A percentile compares a stretch with the other conserved stretches of the same genome.
Conservation (phyloP, 129 eudicot genomes). For the Chrysanthemum seticuspe region DNA sequence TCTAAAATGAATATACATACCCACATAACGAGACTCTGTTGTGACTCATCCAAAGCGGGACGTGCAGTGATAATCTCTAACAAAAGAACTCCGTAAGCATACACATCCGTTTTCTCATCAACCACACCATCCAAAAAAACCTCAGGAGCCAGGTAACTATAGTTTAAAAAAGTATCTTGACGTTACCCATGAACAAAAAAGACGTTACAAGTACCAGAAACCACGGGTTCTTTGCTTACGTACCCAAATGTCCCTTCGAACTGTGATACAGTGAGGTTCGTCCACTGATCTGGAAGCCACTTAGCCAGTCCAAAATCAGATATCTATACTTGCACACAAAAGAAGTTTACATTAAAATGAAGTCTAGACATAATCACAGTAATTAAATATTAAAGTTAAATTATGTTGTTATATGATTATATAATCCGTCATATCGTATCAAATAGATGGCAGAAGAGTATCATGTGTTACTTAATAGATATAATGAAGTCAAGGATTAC, state of each 20-base stretch:
- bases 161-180: conserved; percentile 9
- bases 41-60: conserved; percentile 69
- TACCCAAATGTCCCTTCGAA: conserved; percentile 98
- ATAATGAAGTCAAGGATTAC: conserved; percentile 35
- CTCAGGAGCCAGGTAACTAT: conserved; percentile 94
- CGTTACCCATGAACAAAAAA: neutral
- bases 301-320: conserved; percentile 97
- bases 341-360: conserved; percentile 20
- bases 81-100: conserved; percentile 79
- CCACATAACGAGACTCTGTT: conserved; percentile 87
- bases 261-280: conserved; percentile 72
- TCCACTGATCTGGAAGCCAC: conserved; percentile 99
- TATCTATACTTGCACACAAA: conserved; percentile 40
- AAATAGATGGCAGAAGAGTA: neutral
- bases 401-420: no score
- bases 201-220: neutral
- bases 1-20: conserved; percentile 42
- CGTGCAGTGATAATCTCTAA: conserved; percentile 84
- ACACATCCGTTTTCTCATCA: conserved; percentile 88
- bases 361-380: neutral
- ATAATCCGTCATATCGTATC: neutral
- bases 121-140: conserved; percentile 74
- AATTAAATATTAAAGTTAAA: no score
- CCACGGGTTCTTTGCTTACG: neutral
- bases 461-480: neutral